Evolutionary conservation across 2,329 filamentous ascomycete species (phyloP).

Genomic region (Furcasterigmium sp.): DNA sequence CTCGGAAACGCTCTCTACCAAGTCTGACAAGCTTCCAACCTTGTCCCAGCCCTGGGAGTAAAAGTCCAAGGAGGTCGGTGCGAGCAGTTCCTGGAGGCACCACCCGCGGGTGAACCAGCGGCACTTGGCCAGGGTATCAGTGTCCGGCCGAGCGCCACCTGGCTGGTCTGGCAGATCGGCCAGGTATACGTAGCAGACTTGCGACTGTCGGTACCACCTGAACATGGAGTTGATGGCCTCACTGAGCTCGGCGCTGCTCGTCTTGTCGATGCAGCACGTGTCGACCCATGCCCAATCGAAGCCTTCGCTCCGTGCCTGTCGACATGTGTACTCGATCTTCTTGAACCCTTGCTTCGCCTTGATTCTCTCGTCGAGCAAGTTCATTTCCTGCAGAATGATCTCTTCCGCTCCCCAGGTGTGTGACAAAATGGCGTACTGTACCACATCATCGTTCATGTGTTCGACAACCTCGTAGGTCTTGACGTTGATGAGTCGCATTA

Average conservation of each 20-base stretch:
- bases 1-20: conserved; percentile 15
- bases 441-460: neutral
- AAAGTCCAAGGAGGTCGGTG: conserved; percentile 10
- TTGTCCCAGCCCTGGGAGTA: conserved; percentile 6
- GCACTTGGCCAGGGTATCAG: neutral
- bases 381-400: conserved; percentile 7
- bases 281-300: conserved; percentile 28
- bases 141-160: no score
- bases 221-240: conserved; percentile 17
- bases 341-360: neutral
- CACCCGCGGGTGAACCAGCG: conserved; percentile 12
- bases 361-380: neutral
- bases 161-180: conserved; percentile 2
- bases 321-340: conserved; percentile 11
- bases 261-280: conserved; percentile 27
- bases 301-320: conserved; percentile 14
- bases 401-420: conserved; percentile 11
- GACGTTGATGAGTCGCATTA: conserved; percentile 5
- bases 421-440: conserved; percentile 10
- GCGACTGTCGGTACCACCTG: conserved; percentile 10
- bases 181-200: conserved; percentile 14
- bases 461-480: neutral
- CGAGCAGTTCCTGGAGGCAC: conserved; percentile 11
- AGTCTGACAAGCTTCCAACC: neutral
- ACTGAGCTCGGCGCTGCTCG: conserved; percentile 6